phyloP scores from a whole-genome alignment of 2,329 filamentous ascomycete genomes.

The Daldinia sp. region DNA sequence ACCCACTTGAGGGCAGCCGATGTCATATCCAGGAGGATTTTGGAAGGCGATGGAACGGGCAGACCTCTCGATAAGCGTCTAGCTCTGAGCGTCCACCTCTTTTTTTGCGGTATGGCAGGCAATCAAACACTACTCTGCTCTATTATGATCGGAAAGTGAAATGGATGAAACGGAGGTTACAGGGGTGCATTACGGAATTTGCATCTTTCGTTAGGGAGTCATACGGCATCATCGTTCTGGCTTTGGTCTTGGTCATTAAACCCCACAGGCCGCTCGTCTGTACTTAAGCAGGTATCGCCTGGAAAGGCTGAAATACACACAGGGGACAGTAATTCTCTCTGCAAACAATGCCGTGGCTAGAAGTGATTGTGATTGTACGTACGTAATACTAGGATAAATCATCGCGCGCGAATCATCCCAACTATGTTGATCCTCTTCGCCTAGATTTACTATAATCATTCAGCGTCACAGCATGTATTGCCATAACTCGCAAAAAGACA shows the following conservation, averaged over 20 bases:
- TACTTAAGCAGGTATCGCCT: constrained; percentile 46
- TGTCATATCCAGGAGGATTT: constrained; percentile 43
- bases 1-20: constrained; percentile 48
- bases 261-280: constrained; percentile 42
- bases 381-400: not conserved
- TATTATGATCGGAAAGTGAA: constrained; percentile 43
- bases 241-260: constrained; percentile 41
- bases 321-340: constrained; percentile 42
- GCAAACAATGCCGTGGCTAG: constrained; percentile 14
- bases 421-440: not conserved
- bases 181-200: constrained; percentile 43
- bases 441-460: not conserved
- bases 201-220: constrained; percentile 50
- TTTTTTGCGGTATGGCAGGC: constrained; percentile 41
- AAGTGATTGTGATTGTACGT: constrained; percentile 14
- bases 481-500: too few relatives aligned
- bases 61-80: constrained; percentile 21
- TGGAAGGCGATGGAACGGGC: constrained; percentile 49
- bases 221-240: constrained; percentile 48
- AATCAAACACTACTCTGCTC: constrained; percentile 41
- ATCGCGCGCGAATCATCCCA: not conserved
- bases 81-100: constrained; percentile 48
- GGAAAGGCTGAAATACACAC: constrained; percentile 35
- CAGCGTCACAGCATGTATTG: too few relatives aligned
- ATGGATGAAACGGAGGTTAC: constrained; percentile 44